These are phyloP conservation scores for Umbellularia californica DNA, from an alignment of 164 flowering plant species.

Conservation along the genomic window DNA sequence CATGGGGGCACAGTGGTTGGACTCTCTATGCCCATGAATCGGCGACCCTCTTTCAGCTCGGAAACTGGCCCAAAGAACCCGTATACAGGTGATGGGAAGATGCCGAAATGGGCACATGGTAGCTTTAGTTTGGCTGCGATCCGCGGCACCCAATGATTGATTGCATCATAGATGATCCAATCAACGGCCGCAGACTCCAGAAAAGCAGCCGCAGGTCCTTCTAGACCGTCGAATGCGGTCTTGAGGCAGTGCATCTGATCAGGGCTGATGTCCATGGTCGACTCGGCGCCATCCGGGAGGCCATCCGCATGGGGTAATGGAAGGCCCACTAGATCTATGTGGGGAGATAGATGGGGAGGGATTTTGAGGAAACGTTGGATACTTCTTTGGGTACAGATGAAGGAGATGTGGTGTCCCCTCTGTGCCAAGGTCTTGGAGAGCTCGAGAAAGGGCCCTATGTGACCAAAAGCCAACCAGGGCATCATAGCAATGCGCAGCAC, in stretches of 20 bases:
- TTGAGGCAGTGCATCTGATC: slow-evolving; percentile 29
- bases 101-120: slow-evolving; percentile 6
- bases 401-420: slow-evolving; percentile 40
- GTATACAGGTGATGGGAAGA: neutral
- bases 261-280: slow-evolving; percentile 30
- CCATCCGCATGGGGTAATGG: slow-evolving; percentile 23
- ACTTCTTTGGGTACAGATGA: slow-evolving; percentile 55
- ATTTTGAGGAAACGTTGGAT: slow-evolving; percentile 30
- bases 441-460: slow-evolving; percentile 43
- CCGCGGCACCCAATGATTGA: slow-evolving; percentile 24
- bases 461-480: slow-evolving; percentile 70
- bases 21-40: neutral
- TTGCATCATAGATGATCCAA: slow-evolving; percentile 22
- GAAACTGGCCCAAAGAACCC: neutral
- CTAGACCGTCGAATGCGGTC: slow-evolving; percentile 31
- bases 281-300: slow-evolving; percentile 30
- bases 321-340: slow-evolving; percentile 17
- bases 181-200: slow-evolving; percentile 3
- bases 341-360: slow-evolving; percentile 18
- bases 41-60: neutral
- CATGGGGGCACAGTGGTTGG: neutral
- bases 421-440: slow-evolving; percentile 40
- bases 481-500: slow-evolving; percentile 32
- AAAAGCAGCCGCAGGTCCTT: slow-evolving; percentile 22
- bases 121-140: slow-evolving; percentile 8